phyloP scores from a whole-genome alignment of 441 rosid genomes.

The Manihot esculenta region DNA sequence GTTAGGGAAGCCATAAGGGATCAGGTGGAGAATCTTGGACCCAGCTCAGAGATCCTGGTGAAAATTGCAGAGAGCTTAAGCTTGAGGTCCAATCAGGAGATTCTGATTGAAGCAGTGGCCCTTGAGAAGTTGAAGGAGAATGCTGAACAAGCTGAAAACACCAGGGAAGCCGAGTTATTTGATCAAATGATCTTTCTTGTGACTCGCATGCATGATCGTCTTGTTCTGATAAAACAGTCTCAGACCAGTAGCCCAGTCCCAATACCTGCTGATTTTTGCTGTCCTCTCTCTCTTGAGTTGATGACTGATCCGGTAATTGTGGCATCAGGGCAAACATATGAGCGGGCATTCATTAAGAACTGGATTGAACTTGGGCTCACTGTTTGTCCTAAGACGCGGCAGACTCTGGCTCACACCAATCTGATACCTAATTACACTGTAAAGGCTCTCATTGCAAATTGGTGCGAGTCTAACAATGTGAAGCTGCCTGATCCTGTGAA shows the following conservation, averaged over 20 bases:
- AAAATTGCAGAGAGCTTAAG: conserved; percentile 65
- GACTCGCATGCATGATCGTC: conserved; percentile 67
- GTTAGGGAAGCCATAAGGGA: conserved; percentile 57
- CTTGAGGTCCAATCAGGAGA: conserved; percentile 84
- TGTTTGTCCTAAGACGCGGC: conserved; percentile 90
- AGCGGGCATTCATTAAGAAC: conserved; percentile 73
- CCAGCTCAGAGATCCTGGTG: conserved; percentile 55
- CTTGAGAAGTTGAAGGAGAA: conserved; percentile 80
- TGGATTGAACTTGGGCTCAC: conserved; percentile 92
- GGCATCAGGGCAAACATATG: conserved; percentile 92
- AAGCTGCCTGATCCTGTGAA: conserved; percentile 70
- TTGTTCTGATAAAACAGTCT: conserved; percentile 63
- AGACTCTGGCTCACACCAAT: conserved; percentile 62
- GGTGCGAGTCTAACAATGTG: conserved; percentile 85
- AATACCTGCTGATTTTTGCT: conserved; percentile 83
- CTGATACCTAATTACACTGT: conserved; percentile 87
- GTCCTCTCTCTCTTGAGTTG: conserved; percentile 92
- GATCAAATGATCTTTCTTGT: conserved; percentile 63
- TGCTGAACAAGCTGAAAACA: conserved; percentile 68
- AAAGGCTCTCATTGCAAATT: conserved; percentile 83
- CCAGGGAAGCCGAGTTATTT: conserved; percentile 54
- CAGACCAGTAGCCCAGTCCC: conserved; percentile 54
- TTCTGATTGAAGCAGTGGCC: conserved; percentile 87
- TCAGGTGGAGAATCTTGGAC: conserved; percentile 53
- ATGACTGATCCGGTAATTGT: conserved; percentile 98